Evolutionary conservation across 1,139 yeast species (phyloP).

Genomic region (Suhomyces terraborum): DNA sequence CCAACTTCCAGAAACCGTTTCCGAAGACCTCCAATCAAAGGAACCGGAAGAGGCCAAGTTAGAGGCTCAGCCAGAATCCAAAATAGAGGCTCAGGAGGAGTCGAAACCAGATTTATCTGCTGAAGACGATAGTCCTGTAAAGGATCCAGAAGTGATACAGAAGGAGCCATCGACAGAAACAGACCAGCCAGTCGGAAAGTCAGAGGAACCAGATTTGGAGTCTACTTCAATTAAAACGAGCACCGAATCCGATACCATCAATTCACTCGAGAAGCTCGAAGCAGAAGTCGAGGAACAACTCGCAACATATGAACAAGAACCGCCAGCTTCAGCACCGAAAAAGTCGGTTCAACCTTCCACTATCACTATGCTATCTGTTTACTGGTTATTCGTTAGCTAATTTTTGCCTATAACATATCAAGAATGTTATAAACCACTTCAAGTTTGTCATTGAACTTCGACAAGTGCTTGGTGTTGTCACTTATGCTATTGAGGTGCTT

Average conservation of each 20-base stretch:
- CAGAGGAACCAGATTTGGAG: neutral
- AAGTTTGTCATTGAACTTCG: constrained; percentile 29
- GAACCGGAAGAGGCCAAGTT: neutral
- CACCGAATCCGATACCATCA: neutral
- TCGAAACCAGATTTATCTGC: neutral
- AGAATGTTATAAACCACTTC: constrained; percentile 30
- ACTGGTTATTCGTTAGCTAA: constrained; percentile 33
- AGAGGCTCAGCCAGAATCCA: neutral
- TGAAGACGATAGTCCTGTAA: too few relatives aligned
- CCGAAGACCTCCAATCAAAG: neutral
- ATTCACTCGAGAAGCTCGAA: constrained; percentile 2
- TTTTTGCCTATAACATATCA: constrained; percentile 25
- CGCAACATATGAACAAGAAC: neutral
- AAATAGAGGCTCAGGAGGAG: neutral
- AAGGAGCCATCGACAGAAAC: too few relatives aligned
- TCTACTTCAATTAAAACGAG: neutral
- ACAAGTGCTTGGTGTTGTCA: constrained; percentile 23
- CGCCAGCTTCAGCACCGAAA: neutral
- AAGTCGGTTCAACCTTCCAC: neutral
- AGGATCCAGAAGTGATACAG: neutral
- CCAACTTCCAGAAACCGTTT: too few relatives aligned
- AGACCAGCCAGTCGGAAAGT: neutral
- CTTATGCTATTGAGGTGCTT: constrained; percentile 23
- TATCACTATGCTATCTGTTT: constrained; percentile 28
- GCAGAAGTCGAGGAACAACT: constrained; percentile 2